Evolutionary conservation across 108 stramenopile species (phyloP).

Genomic region (Nitzschia sp.): DNA sequence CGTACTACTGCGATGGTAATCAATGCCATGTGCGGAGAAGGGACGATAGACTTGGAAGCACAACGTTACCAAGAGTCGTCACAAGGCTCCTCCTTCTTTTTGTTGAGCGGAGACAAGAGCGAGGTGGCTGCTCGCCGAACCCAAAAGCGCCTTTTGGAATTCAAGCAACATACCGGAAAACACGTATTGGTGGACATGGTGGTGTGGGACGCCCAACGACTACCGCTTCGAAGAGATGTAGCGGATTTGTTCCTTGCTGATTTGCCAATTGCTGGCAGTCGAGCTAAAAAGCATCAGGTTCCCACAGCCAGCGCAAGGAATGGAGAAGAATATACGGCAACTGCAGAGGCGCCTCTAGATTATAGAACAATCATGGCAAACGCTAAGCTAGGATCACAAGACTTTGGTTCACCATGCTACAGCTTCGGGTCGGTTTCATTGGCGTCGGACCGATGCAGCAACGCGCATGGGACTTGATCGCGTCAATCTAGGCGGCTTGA

Average conservation of each 20-base stretch:
- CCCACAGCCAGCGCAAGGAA: constrained; percentile 8
- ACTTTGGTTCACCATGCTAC: constrained; percentile 29
- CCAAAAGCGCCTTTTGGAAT: constrained; percentile 4
- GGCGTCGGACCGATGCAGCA: background rate
- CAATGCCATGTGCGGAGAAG: constrained; percentile 52
- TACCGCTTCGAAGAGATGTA: constrained; percentile 43
- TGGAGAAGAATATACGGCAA: background rate
- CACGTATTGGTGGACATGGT: constrained; percentile 35
- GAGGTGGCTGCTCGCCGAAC: constrained; percentile 8
- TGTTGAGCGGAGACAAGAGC: constrained; percentile 43
- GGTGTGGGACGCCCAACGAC: constrained; percentile 49
- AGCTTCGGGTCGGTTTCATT: constrained; percentile 10
- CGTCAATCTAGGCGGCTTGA: constrained; percentile 36
- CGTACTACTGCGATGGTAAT: constrained; percentile 18
- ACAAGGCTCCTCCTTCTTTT: constrained; percentile 16
- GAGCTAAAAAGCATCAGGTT: constrained; percentile 35
- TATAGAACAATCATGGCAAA: constrained; percentile 35
- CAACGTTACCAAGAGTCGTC: background rate
- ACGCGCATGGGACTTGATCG: background rate
- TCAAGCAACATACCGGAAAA: constrained; percentile 2
- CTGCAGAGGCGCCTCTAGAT: constrained; percentile 3
- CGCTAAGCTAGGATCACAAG: constrained; percentile 39
- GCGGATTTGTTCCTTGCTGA: constrained; percentile 45
- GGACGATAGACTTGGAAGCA: constrained; percentile 49
- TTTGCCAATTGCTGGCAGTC: constrained; percentile 47